Evolutionary conservation across 805 yeast species (phyloP).

Genomic region (Yueomyces sinensis): DNA sequence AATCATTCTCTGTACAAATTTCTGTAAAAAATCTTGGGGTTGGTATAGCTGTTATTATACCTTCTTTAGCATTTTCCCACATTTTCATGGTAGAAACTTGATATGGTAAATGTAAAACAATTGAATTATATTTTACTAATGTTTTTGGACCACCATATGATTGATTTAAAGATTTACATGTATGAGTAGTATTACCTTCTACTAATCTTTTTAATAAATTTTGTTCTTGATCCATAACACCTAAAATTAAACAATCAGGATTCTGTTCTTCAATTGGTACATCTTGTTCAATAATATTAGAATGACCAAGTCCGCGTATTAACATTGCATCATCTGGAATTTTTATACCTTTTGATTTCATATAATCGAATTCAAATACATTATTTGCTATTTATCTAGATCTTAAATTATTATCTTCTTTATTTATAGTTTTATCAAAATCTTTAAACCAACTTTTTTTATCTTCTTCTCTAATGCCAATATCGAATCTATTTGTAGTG

Average conservation of each 20-base stretch:
- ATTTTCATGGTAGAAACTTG: slow-evolving; percentile 9
- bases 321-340: slow-evolving; percentile 1
- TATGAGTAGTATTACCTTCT: not conserved
- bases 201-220: slow-evolving; percentile 1
- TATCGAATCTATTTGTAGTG: no score
- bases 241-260: slow-evolving; percentile 2
- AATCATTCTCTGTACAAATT: slow-evolving; percentile 1
- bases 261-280: not conserved
- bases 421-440: no score
- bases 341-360: slow-evolving; percentile 1
- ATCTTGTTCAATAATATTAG: not conserved
- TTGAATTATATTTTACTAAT: slow-evolving; percentile 2
- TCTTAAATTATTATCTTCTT: no score
- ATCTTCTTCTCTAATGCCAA: no score
- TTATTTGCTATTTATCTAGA: no score
- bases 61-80: slow-evolving; percentile 6
- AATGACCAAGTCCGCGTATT: slow-evolving; percentile 5
- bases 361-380: slow-evolving; percentile 2
- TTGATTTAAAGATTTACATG: slow-evolving; percentile 1
- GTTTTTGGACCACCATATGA: slow-evolving; percentile 7
- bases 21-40: slow-evolving; percentile 3
- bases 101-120: slow-evolving; percentile 5
- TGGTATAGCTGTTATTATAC: slow-evolving; percentile 4
- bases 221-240: slow-evolving; percentile 3
- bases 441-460: no score